Percentiles rank a stretch among this genome's conserved stretches.
These are phyloP conservation scores for Colletotrichum spinosum DNA, from an alignment of 2,329 filamentous ascomycete genomes.

Conservation along the genomic window DNA sequence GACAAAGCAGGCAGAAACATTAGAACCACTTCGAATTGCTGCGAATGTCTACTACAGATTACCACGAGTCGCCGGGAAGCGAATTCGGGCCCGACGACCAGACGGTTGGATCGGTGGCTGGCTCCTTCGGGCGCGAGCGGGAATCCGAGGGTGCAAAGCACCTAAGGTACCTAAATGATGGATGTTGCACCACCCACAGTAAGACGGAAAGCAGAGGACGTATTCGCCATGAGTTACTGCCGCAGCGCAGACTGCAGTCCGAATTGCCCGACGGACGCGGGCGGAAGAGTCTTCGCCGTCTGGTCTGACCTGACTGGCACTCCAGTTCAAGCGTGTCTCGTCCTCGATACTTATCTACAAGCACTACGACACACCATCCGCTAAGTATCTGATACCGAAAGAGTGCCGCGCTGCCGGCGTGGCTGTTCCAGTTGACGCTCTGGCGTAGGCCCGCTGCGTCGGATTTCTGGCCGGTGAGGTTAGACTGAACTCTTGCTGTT, in stretches of 20 bases:
- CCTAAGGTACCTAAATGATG: neutral
- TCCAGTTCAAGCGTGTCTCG: too few relatives aligned
- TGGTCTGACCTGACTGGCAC: too few relatives aligned
- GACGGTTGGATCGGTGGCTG: neutral
- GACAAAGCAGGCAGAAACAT: neutral
- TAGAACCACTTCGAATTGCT: neutral
- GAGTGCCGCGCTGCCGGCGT: neutral
- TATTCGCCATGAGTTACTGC: too few relatives aligned
- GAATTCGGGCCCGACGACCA: slow-evolving; percentile 1
- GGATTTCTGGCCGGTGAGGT: slow-evolving; percentile 3
- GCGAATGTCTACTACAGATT: slow-evolving; percentile 23
- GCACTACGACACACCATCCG: too few relatives aligned
- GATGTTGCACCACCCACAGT: neutral
- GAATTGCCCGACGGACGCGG: slow-evolving; percentile 21
- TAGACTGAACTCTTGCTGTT: neutral
- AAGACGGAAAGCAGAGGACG: too few relatives aligned
- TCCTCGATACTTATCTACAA: too few relatives aligned
- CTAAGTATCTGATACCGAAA: neutral
- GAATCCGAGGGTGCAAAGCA: slow-evolving; percentile 4
- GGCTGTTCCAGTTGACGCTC: slow-evolving; percentile 33
- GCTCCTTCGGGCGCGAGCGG: slow-evolving; percentile 16
- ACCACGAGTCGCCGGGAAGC: too few relatives aligned
- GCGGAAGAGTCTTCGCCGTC: neutral
- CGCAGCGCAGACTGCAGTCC: too few relatives aligned
- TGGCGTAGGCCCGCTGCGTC: slow-evolving; percentile 12